Conservation (phyloP, 169 alveolate species). For the Nephromyces sp. region DNA sequence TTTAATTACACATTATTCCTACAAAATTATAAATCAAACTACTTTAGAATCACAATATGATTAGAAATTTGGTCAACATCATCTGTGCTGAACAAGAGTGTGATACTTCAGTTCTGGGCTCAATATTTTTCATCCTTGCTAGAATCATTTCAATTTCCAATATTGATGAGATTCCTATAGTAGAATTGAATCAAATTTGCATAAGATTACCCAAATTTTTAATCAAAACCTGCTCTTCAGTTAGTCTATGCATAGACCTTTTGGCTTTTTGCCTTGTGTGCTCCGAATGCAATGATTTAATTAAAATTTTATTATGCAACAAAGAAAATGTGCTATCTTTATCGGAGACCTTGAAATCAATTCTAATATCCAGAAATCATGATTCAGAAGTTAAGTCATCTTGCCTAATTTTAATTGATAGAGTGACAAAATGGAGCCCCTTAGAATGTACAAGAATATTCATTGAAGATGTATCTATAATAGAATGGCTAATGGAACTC, state of each 20-base stretch:
- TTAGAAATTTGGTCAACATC: too few relatives aligned
- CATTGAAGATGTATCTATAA: conserved; percentile 18
- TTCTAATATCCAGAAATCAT: conserved; percentile 6
- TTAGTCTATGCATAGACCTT: not conserved
- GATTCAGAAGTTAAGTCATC: not conserved
- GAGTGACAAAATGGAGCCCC: not conserved
- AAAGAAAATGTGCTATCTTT: not conserved
- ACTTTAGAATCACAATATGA: too few relatives aligned
- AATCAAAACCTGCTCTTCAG: not conserved
- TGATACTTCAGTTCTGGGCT: too few relatives aligned
- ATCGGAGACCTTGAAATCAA: conserved; percentile 17
- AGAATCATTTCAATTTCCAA: too few relatives aligned
- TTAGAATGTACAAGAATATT: not conserved
- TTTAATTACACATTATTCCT: too few relatives aligned
- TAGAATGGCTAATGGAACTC: conserved; percentile 35
- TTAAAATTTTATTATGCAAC: not conserved
- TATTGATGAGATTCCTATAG: too few relatives aligned
- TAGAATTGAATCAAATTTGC: too few relatives aligned
- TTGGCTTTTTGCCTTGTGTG: not conserved
- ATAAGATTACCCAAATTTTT: not conserved
- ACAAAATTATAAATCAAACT: too few relatives aligned
- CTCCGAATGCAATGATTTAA: not conserved
- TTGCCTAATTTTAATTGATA: conserved; percentile 16
- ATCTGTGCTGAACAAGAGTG: too few relatives aligned
- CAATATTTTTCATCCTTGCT: too few relatives aligned